Evolutionary conservation across 2,329 filamentous ascomycete genomes (phyloP), one percentile per base, ranked within the genome.

Genomic region (Apiospora koreana): DNA sequence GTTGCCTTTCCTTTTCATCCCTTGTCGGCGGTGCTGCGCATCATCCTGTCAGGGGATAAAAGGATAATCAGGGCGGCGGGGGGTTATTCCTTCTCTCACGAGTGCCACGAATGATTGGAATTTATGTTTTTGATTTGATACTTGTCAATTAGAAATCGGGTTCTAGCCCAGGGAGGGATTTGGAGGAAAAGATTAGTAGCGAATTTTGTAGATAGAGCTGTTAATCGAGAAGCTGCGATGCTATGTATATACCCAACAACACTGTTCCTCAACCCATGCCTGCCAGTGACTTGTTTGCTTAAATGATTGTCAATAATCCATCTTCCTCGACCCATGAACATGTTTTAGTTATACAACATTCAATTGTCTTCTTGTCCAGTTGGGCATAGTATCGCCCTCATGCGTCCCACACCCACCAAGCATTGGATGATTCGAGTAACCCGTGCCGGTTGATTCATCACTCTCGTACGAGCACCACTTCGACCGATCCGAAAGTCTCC

Each of bases 191-290:
- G 54, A 62, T n/a, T 31, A 38, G 31, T 21, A 62, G 31, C 35
- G 54, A 62, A 62, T 18, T 62, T 31, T 62, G 54, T 62, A 62
- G 54, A 62, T 62, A 62, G 54, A 62, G 54, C 54, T 38, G 54
- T 62, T 62, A 62, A 62, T 62, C 54, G 31, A 62, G 54, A 58
- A 62, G 54, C 54, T 62, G 54, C 54, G 54, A 62, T 62, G 54
- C 54, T 62, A 38, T 62, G 31, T 62, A 62, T 38, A 62, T 38
- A 38, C 54, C 9, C 31, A 58, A 38, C 54, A 28, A 12, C 21
- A 8, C n/a, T 16, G 16, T 58, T 58, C 31, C 28, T 31, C n/a
- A 2, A 21, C 5, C 28, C 28, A 21, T 35, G 28, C 50, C 25
- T 35, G 25, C 3, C 12, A 28, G 48, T 54, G 48, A 54, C 8